Percentiles rank a stretch among this genome's conserved stretches.
Evolutionary conservation across 768 basidiomycete species (phyloP).

Genomic region (Stropharia rugosoannulata): DNA sequence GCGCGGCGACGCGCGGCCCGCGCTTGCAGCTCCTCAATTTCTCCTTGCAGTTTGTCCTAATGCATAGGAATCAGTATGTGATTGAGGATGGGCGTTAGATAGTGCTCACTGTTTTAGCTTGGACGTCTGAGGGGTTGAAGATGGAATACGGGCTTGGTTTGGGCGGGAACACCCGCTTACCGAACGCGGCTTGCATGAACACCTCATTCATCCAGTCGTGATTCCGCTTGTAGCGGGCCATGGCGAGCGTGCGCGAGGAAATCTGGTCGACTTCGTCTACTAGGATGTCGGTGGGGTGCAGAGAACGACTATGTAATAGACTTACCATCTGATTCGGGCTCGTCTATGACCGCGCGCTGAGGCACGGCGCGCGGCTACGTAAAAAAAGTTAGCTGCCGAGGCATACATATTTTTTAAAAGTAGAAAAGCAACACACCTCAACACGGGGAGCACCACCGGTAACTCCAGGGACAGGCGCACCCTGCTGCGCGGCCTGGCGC

Average conservation of each 20-base stretch:
- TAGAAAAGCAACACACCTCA: background rate
- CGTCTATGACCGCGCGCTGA: slow-evolving; percentile 40
- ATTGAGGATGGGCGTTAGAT: background rate
- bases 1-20: slow-evolving; percentile 43
- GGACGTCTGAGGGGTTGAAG: slow-evolving; percentile 57
- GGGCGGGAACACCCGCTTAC: slow-evolving; percentile 43
- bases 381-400: background rate
- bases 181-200: slow-evolving; percentile 71
- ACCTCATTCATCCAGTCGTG: slow-evolving; percentile 86
- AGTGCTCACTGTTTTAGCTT: slow-evolving; percentile 49
- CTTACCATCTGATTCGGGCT: slow-evolving; percentile 62
- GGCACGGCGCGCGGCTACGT: slow-evolving; percentile 31
- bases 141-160: slow-evolving; percentile 53
- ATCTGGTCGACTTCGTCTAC: slow-evolving; percentile 69
- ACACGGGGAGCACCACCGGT: background rate
- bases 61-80: background rate
- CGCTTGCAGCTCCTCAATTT: slow-evolving; percentile 54
- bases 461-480: background rate
- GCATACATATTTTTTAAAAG: background rate
- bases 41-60: slow-evolving; percentile 53
- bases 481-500: slow-evolving; percentile 13
- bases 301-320: background rate
- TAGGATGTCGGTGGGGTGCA: background rate
- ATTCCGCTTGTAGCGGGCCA: slow-evolving; percentile 74
- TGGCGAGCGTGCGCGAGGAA: slow-evolving; percentile 68